Evolutionary conservation across 306 rosid species (phyloP), one percentile per base, ranked within the genome.

Genomic region (Casuarina equisetifolia): DNA sequence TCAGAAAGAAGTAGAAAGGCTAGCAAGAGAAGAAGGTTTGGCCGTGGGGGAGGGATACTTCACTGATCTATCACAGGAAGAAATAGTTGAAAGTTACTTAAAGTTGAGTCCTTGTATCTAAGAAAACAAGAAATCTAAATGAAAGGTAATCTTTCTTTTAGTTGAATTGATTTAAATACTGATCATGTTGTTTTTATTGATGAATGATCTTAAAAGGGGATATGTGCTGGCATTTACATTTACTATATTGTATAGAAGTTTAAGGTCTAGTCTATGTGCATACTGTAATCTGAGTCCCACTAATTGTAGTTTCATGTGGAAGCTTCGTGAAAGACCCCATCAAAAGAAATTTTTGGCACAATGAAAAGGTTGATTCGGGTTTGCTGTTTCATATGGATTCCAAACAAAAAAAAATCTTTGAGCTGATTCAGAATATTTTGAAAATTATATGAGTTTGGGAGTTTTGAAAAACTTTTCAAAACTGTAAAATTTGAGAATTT

Each of bases 11-110:
- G 87, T 88, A 40, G 97, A 95, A 51, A 51, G 78, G 77, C 90
- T 92, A 54, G 95, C 92, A 7, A 78, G 64, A 73, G 94, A 86
- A 82, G 92, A 89, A 75, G 89, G 92, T 46, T 74, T 92, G 49
- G 76, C 78, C 42, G 96, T 86, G 68, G 92, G 87, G 50, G 82
- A 82, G 59, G 99, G 99, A 73, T 95, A 95, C 80, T 95, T 82
- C 82, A 90, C 97, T 44, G 97, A 92, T 75, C 86, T 84, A 51
- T 86, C 91, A 36, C 93, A 88, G 77, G 96, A 87, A 61, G 87
- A 82, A 73, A 85, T 95, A 57, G 79, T 89, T 73, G 80, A 78
- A 76, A 91, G 80, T 50, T 92, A 83, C 82, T 72, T 88, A 74
- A 79, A 82, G 75, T 36, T 59, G 7, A 63, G 64, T 64, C 76